A percentile compares a stretch with the other conserved stretches of the same genome.
Evolutionary conservation across 148 eudicot genomes (phyloP).

Genomic region (Fallopia convolvulus): DNA sequence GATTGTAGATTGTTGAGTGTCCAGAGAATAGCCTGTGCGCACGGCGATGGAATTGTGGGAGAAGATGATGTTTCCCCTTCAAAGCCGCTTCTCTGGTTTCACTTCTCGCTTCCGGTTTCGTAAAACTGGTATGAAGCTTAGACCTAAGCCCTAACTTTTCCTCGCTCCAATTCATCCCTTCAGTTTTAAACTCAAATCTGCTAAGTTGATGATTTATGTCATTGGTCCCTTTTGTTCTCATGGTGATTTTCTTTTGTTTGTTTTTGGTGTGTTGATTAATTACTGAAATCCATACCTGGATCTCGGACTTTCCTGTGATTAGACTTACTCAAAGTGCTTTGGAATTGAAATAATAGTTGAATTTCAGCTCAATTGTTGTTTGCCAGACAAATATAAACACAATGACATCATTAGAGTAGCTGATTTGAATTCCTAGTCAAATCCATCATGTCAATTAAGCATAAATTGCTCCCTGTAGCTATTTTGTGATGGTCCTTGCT

Average conservation of each 20-base stretch:
- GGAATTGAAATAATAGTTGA: neutral
- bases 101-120: constrained; percentile 31
- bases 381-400: neutral
- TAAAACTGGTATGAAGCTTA: constrained; percentile 18
- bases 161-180: neutral
- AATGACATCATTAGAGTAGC: neutral
- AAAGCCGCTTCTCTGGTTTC: constrained; percentile 22
- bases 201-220: neutral
- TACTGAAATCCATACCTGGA: neutral
- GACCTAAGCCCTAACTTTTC: neutral
- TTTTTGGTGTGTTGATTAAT: neutral
- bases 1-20: neutral
- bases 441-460: neutral
- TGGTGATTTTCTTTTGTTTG: neutral
- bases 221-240: neutral
- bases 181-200: neutral
- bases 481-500: neutral
- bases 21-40: neutral
- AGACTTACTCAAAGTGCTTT: neutral
- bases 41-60: constrained; percentile 19
- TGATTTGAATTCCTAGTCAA: neutral
- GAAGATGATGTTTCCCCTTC: constrained; percentile 26
- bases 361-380: neutral
- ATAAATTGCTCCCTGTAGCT: neutral
- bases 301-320: neutral